Conservation (phyloP, 192 early-diverging fungal species). For the Coemansia sp. region DNA sequence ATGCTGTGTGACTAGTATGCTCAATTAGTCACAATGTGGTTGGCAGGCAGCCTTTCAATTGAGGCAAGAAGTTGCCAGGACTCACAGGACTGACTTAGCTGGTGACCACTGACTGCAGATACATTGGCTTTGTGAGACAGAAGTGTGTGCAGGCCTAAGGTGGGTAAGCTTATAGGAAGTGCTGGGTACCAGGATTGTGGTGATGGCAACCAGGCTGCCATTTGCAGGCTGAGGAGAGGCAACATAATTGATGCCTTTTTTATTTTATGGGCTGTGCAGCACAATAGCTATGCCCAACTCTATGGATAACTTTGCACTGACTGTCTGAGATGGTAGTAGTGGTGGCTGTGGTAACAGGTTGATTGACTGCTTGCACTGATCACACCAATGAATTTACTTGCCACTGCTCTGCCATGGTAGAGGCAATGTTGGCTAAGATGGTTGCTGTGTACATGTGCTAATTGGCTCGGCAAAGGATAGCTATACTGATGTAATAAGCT, state of each 20-base stretch:
- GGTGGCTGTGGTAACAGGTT: not conserved
- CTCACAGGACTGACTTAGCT: not conserved
- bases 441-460: conserved; percentile 7
- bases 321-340: not conserved
- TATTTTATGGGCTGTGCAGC: conserved; percentile 41
- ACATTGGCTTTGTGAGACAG: conserved; percentile 44
- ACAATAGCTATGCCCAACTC: conserved; percentile 39
- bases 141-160: conserved; percentile 13
- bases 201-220: not conserved
- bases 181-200: conserved; percentile 1
- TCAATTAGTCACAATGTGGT: conserved; percentile 34
- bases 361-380: conserved; percentile 4
- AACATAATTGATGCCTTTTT: conserved; percentile 16
- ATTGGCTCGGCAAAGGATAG: not conserved
- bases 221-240: conserved; percentile 2
- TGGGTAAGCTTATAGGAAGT: conserved; percentile 15
- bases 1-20: conserved; percentile 21
- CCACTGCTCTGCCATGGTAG: not conserved
- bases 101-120: conserved; percentile 38
- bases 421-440: not conserved
- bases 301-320: conserved; percentile 43
- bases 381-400: conserved; percentile 45
- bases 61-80: not conserved
- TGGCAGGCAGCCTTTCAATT: not conserved
- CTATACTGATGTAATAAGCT: conserved; percentile 14